These are phyloP conservation scores for Flaveria linearis DNA, from an alignment of 129 eudicot genomes.

Conservation along the genomic window DNA sequence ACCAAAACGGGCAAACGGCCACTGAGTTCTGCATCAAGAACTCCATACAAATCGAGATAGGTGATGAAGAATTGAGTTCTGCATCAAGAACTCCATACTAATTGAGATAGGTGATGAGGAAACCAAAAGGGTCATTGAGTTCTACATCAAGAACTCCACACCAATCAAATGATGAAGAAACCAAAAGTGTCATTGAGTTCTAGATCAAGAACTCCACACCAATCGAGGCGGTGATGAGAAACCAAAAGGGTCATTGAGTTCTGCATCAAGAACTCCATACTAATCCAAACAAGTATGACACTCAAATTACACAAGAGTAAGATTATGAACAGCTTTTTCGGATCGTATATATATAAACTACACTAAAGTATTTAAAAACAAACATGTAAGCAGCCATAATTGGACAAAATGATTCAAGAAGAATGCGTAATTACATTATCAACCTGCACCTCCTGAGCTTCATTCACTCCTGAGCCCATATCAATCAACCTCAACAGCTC, in stretches of 20 bases:
- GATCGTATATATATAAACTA: background rate
- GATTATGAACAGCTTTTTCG: slow-evolving; percentile 6
- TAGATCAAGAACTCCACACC: slow-evolving; percentile 1
- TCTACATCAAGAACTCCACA: background rate
- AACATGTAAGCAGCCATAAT: background rate
- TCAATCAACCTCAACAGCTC: slow-evolving; percentile 59
- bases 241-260: background rate
- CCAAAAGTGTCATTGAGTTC: background rate
- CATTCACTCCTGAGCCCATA: slow-evolving; percentile 21
- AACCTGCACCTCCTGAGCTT: slow-evolving; percentile 29
- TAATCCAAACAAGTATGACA: background rate
- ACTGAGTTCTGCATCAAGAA: slow-evolving; percentile 12
- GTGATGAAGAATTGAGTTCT: background rate
- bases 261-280: slow-evolving; percentile 11
- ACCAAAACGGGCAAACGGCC: background rate
- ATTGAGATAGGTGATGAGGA: too few species aligned
- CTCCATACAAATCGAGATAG: background rate
- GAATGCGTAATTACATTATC: slow-evolving; percentile 29
- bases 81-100: slow-evolving; percentile 4
- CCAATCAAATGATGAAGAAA: too few species aligned
- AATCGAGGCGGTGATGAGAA: background rate
- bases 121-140: too few species aligned
- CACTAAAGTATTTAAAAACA: background rate
- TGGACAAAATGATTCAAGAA: slow-evolving; percentile 31
- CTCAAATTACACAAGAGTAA: slow-evolving; percentile 5